Base-by-base conservation (phyloP, 345 rosid species). In the Moricandia arvensis region DNA sequence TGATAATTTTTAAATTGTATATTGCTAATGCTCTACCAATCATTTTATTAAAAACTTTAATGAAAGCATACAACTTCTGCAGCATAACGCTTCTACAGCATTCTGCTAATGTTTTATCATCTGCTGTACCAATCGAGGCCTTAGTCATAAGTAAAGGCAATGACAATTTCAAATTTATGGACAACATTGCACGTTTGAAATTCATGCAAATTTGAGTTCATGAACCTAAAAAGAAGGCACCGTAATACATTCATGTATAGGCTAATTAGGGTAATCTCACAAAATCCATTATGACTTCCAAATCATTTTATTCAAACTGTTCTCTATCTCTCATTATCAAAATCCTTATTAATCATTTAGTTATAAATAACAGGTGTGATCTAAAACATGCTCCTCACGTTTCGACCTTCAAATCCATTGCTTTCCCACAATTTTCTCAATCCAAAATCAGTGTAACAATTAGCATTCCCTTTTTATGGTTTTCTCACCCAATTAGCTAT, bases 371-470 rank as follows among this genome's bases (percentile, higher is more conserved):
- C 10, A 49, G 9, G 10, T 43, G 47, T 53, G 16, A n/a, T 30
- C 54, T 64, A 58, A 63, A 64, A 71, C 62, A 64, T 58, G 72
- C 55, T 4, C 73, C 68, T 18, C 76, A 77, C 68, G 68, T 71
- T 47, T n/a, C 6, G 15, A 35, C 57, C 34, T 38, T 24, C 33
- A 12, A 41, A 64, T 64, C 34, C 21, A 41, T 41, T 64, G 55
- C 34, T 51, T 41, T 64, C 21, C 53, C 69, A 64, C 54, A 64
- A 24, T 24, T 64, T 66, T 59, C 64, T 72, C 58, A 47, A 21
- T 54, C 34, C 61, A 55, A 71, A 63, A 34, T 26, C 68, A 77
- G 49, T 71, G 59, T 54, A 31, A 41, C 75, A 54, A 69, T 69
- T 49, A 60, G 8, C 79, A 30, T 9, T 30, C 18, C 29, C 9